These are phyloP conservation scores for Aspergillus pseudoterreus DNA, from an alignment of 2,329 filamentous ascomycete species.

Conservation along the genomic window DNA sequence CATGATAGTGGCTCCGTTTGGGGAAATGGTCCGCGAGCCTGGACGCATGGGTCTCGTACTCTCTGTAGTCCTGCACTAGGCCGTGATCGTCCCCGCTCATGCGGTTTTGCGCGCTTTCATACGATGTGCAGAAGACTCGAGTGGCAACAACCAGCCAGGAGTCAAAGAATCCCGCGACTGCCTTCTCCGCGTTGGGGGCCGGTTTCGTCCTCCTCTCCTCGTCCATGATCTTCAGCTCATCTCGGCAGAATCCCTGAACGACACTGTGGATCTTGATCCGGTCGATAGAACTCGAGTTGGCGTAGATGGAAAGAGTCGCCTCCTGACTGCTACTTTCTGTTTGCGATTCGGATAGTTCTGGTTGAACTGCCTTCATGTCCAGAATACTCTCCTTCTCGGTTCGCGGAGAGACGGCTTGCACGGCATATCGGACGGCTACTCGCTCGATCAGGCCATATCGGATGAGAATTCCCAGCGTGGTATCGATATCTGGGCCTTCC, in stretches of 20 bases:
- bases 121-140: conserved; percentile 41
- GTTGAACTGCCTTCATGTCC: conserved; percentile 20
- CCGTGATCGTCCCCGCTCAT: conserved; percentile 38
- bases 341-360: conserved; percentile 30
- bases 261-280: conserved; percentile 47
- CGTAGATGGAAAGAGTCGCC: conserved; percentile 28
- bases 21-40: conserved; percentile 38
- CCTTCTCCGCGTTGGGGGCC: conserved; percentile 3
- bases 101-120: conserved; percentile 36
- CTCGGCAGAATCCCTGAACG: conserved; percentile 46
- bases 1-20: conserved; percentile 24
- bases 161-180: conserved; percentile 35
- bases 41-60: conserved; percentile 46
- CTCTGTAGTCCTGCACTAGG: conserved; percentile 45
- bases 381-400: conserved; percentile 20
- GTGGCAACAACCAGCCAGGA: conserved; percentile 43
- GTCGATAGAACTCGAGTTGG: conserved; percentile 34
- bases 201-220: conserved; percentile 20
- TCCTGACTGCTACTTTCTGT: conserved; percentile 36
- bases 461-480: conserved; percentile 43
- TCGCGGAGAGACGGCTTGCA: conserved; percentile 14
- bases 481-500: conserved; percentile 41
- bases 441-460: conserved; percentile 45
- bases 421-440: conserved; percentile 30
- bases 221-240: conserved; percentile 41